Percentiles rank a stretch among this genome's conserved stretches.
Conservation (phyloP, 495 filamentous ascomycete species). For the Xylaria longipes region DNA sequence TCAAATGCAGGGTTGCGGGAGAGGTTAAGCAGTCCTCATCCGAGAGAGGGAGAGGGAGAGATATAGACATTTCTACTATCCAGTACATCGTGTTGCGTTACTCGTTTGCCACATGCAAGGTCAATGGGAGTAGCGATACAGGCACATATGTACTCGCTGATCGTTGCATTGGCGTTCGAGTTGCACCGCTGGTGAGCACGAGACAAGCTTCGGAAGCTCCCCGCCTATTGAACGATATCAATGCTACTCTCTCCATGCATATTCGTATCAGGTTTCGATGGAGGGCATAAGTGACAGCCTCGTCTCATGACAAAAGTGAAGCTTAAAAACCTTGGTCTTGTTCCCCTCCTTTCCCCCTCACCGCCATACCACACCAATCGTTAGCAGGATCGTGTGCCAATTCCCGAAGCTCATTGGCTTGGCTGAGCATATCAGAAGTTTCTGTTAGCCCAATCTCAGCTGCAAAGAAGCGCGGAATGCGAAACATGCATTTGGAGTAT, state of each 20-base stretch:
- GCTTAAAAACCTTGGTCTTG: constrained; percentile 6
- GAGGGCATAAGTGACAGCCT: constrained; percentile 14
- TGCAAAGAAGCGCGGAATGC: constrained; percentile 12
- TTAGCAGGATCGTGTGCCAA: constrained; percentile 5
- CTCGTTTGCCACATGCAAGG: background rate
- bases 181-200: constrained; percentile 4
- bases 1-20: constrained; percentile 13
- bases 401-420: constrained; percentile 16
- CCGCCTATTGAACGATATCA: background rate
- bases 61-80: background rate
- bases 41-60: background rate
- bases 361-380: background rate
- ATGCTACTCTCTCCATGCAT: constrained; percentile 16
- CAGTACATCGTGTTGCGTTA: constrained; percentile 8
- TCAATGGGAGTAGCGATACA: background rate
- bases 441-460: constrained; percentile 15
- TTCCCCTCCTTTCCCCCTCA: background rate
- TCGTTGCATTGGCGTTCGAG: constrained; percentile 19
- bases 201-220: constrained; percentile 17
- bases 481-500: constrained; percentile 21
- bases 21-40: constrained; percentile 5
- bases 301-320: constrained; percentile 16
- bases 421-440: background rate
- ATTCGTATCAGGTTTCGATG: constrained; percentile 13
- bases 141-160: constrained; percentile 20